These are phyloP conservation scores for Podaxis sp. DNA, from an alignment of 768 basidiomycete species.

Conservation along the genomic window DNA sequence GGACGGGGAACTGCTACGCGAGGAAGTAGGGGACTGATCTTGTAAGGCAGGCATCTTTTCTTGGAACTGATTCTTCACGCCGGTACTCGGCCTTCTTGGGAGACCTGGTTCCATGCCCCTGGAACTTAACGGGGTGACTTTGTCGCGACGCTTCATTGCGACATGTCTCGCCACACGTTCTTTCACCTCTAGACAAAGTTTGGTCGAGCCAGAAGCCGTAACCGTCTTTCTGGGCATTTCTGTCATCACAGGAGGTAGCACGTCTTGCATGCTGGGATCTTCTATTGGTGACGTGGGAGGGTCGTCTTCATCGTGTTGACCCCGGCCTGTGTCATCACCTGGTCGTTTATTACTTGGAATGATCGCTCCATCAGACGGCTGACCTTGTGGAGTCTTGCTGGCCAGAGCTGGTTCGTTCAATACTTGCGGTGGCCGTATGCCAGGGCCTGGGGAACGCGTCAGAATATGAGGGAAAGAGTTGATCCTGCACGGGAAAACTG, in stretches of 20 bases:
- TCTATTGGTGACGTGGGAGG: slow-evolving; percentile 35
- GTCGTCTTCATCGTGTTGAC: slow-evolving; percentile 11
- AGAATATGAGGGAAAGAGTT: slow-evolving; percentile 9
- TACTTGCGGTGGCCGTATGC: background rate
- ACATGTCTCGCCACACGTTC: slow-evolving; percentile 34
- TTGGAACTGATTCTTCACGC: slow-evolving; percentile 24
- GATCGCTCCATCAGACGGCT: background rate
- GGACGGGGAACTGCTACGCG: slow-evolving; percentile 5
- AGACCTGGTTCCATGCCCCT: slow-evolving; percentile 16
- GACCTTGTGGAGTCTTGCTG: slow-evolving; percentile 1
- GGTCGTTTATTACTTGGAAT: background rate
- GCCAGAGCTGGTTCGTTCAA: background rate
- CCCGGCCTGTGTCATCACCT: background rate
- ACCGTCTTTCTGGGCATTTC: slow-evolving; percentile 15
- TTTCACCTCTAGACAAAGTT: slow-evolving; percentile 32
- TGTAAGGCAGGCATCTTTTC: slow-evolving; percentile 19
- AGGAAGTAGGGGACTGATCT: slow-evolving; percentile 9
- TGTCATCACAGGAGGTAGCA: slow-evolving; percentile 2
- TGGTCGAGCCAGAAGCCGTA: slow-evolving; percentile 26
- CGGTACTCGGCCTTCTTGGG: slow-evolving; percentile 15
- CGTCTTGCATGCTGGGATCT: slow-evolving; percentile 23
- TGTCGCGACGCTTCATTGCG: slow-evolving; percentile 28
- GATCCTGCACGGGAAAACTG: slow-evolving; percentile 1
- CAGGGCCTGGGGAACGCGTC: background rate
- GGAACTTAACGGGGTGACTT: slow-evolving; percentile 26